Percentiles rank a stretch among this genome's conserved stretches.
These are phyloP conservation scores for Sphaerosporella brunnea DNA, from an alignment of 495 filamentous ascomycete genomes.

Conservation along the genomic window DNA sequence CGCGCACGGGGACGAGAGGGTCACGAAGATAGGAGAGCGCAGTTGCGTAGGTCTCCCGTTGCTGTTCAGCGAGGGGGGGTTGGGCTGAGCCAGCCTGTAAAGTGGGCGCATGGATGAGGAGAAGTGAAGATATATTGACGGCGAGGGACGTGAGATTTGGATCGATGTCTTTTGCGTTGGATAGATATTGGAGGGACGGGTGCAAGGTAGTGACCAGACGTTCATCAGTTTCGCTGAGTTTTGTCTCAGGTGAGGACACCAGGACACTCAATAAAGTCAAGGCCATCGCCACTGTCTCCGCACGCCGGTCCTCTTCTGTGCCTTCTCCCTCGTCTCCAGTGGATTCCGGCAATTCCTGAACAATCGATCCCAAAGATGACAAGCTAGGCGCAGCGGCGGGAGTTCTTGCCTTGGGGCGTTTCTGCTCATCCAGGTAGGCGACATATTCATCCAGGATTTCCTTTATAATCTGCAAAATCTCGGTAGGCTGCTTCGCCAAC, in stretches of 20 bases:
- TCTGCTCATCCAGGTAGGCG: conserved; percentile 6
- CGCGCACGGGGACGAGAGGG: conserved; percentile 55
- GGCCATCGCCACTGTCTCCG: conserved; percentile 18
- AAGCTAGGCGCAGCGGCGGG: conserved; percentile 4
- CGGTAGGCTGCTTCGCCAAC: conserved; percentile 20
- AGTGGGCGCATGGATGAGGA: conserved; percentile 13
- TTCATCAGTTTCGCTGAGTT: conserved; percentile 19
- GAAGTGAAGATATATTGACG: conserved; percentile 18
- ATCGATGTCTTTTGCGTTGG: conserved; percentile 6
- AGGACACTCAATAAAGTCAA: conserved; percentile 19
- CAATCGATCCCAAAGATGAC: conserved; percentile 13
- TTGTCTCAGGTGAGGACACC: conserved; percentile 17
- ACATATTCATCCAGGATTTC: conserved; percentile 21
- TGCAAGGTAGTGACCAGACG: conserved; percentile 16
- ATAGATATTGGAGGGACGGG: conserved; percentile 15
- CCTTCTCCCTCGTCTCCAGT: conserved; percentile 4
- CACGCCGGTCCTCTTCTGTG: conserved; percentile 14
- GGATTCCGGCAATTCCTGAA: background rate
- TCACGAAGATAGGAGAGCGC: conserved; percentile 61
- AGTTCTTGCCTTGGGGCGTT: background rate
- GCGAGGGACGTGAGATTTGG: conserved; percentile 11
- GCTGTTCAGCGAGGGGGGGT: conserved; percentile 9
- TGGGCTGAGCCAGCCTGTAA: background rate
- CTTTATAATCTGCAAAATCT: conserved; percentile 21
- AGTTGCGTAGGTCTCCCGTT: conserved; percentile 42